Conservation (phyloP, 768 basidiomycete species). For the Suillus fuscotomentosus region DNA sequence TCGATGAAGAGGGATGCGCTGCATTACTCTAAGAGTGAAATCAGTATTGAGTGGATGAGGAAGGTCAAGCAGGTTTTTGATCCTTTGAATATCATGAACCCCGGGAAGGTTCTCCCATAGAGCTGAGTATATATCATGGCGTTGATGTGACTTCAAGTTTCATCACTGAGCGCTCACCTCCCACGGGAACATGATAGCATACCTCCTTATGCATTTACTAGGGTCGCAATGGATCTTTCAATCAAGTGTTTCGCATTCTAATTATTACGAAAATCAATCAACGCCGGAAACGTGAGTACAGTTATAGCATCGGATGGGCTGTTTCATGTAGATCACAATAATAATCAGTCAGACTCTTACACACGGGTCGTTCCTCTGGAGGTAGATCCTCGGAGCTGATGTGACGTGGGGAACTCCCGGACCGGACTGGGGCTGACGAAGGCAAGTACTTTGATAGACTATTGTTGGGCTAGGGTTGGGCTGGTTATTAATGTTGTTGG, state of each 20-base stretch:
- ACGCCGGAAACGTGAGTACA: slow-evolving; percentile 3
- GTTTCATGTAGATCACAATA: slow-evolving; percentile 15
- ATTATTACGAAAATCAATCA: background rate
- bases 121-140: background rate
- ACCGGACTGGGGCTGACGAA: background rate
- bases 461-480: background rate
- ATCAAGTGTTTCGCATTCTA: background rate
- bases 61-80: slow-evolving; percentile 88
- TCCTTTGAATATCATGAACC: slow-evolving; percentile 90
- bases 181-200: background rate
- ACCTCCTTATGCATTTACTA: background rate
- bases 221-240: background rate
- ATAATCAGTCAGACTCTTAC: background rate
- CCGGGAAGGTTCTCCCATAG: slow-evolving; percentile 68
- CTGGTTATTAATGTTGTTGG: background rate
- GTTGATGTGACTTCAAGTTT: background rate
- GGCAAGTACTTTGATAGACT: background rate
- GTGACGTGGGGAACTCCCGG: background rate
- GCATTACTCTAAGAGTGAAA: slow-evolving; percentile 77
- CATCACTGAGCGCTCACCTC: background rate
- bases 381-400: slow-evolving; percentile 11
- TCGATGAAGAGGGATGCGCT: slow-evolving; percentile 91
- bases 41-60: slow-evolving; percentile 87
- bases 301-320: background rate
- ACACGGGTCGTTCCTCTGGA: background rate